Evolutionary conservation across 192 early-diverging fungal genomes (phyloP), one percentile per base, ranked within the genome.

Genomic region (Coemansia sp.): DNA sequence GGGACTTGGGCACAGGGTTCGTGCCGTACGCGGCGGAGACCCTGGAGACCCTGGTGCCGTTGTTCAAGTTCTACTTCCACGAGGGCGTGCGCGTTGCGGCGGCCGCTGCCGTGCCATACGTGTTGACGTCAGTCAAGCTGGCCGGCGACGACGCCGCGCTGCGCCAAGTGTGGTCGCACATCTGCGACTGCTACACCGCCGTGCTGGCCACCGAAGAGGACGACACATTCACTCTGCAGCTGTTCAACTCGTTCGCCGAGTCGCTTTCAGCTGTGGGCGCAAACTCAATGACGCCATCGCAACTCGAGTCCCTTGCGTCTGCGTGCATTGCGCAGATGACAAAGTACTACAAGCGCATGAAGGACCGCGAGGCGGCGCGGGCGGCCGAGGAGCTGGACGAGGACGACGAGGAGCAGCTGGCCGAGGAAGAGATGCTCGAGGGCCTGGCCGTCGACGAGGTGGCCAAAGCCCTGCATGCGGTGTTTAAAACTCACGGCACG

Each of bases 31-130:
- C 91, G 17, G 83, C 86, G 42, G 71, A 86, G 60, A 87, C 93
- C 40, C 84, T 96, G 72, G 90, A 92, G 52, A 90, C 95, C 59
- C 85, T 91, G 36, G 73, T 98, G 21, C 93, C 94, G 53, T 74
- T 98, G 18, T 83, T 99, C 77, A 89, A 90, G 70, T 99, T 98
- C 82, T 94, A 92, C 76, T 97, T 96, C 88, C 92, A 98, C 73
- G 96, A 98, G 65, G 96, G 92, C 68, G 95, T 98, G 38, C 84
- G 95, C 31, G 82, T 90, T 53, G 93, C 96, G 9, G 94, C 96
- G 2, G 91, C 91, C 7, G 79, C 84, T 0, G 74, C 87, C 0
- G 89, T 99, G 63, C 93, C 96, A 7, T 82, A 83, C 20, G 74
- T 99, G 59, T 82, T 99, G 58, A 73, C 73, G 48, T 60, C 85